Conservation (phyloP, 805 yeast species). For the Candida ipomoeae region DNA sequence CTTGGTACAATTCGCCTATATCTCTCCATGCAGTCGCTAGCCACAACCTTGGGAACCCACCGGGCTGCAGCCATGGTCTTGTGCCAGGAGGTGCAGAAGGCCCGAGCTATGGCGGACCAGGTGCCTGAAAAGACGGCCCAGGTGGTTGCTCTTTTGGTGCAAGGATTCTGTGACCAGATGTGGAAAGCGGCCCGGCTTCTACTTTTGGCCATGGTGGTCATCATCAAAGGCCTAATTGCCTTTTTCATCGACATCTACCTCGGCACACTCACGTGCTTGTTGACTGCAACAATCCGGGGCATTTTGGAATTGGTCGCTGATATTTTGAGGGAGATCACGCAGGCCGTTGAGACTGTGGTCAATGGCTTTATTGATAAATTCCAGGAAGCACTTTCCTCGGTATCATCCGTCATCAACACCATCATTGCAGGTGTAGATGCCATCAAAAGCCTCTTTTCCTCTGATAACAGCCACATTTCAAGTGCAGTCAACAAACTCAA, state of each 20-base stretch:
- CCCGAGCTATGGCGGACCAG: constrained; percentile 25
- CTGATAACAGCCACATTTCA: constrained; percentile 31
- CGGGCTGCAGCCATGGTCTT: constrained; percentile 14
- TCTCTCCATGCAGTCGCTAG: constrained; percentile 2
- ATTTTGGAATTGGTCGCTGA: constrained; percentile 48
- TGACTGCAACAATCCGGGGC: constrained; percentile 70
- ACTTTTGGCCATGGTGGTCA: constrained; percentile 55
- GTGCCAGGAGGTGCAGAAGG: constrained; percentile 46
- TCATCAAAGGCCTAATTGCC: constrained; percentile 8
- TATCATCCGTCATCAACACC: constrained; percentile 55
- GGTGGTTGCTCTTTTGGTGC: neutral
- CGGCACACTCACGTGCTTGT: constrained; percentile 84
- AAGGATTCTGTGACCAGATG: neutral
- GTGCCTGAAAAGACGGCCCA: constrained; percentile 46
- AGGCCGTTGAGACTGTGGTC: constrained; percentile 51
- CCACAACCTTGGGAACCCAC: neutral
- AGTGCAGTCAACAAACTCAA: constrained; percentile 51
- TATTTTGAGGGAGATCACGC: constrained; percentile 66
- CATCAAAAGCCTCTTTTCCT: constrained; percentile 49
- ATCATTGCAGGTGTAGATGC: constrained; percentile 44
- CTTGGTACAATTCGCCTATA: constrained; percentile 42
- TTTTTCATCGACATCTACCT: constrained; percentile 51
- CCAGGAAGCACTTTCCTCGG: constrained; percentile 59
- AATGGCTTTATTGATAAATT: constrained; percentile 63
- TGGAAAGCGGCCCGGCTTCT: constrained; percentile 2